These are phyloP conservation scores for Stagonosporopsis vannaccii DNA, from an alignment of 2,329 filamentous ascomycete genomes.

Conservation along the genomic window DNA sequence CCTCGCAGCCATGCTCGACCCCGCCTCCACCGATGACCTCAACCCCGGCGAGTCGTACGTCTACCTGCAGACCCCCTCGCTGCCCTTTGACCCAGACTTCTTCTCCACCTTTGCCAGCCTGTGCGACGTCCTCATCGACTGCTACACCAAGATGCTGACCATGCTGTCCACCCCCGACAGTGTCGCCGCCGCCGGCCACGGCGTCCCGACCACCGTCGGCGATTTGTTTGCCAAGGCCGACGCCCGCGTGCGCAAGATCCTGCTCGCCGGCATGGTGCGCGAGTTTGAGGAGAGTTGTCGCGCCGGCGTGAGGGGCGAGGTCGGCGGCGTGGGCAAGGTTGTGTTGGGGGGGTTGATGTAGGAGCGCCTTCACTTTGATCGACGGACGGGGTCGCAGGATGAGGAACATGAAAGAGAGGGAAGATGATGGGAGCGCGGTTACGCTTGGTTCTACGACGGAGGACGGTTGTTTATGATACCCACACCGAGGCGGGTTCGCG, in stretches of 20 bases:
- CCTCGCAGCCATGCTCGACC: conserved; percentile 22
- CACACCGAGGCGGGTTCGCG: too few relatives aligned
- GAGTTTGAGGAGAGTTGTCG: conserved; percentile 93
- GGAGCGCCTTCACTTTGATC: conserved; percentile 1
- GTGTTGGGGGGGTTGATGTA: conserved; percentile 86
- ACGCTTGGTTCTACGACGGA: too few relatives aligned
- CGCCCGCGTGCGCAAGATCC: conserved; percentile 82
- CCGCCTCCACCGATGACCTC: conserved; percentile 43
- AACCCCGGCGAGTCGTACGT: conserved; percentile 82
- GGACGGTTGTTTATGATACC: too few relatives aligned
- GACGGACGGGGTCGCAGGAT: too few relatives aligned
- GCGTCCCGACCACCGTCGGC: conserved; percentile 60
- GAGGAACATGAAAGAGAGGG: too few relatives aligned
- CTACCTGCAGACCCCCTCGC: conserved; percentile 84
- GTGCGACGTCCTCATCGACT: conserved; percentile 94
- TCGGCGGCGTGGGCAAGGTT: conserved; percentile 85
- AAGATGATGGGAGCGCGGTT: too few relatives aligned
- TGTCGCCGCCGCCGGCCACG: conserved; percentile 33
- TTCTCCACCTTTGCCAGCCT: conserved; percentile 95
- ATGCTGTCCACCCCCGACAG: conserved; percentile 75
- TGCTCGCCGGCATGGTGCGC: conserved; percentile 83
- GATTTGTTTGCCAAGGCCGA: conserved; percentile 94
- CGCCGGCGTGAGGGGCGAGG: conserved; percentile 76
- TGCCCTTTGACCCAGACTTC: conserved; percentile 97
- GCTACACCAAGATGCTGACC: conserved; percentile 79